Evolutionary conservation across 768 basidiomycete genomes (phyloP).

Genomic region (Trametes coccinea): DNA sequence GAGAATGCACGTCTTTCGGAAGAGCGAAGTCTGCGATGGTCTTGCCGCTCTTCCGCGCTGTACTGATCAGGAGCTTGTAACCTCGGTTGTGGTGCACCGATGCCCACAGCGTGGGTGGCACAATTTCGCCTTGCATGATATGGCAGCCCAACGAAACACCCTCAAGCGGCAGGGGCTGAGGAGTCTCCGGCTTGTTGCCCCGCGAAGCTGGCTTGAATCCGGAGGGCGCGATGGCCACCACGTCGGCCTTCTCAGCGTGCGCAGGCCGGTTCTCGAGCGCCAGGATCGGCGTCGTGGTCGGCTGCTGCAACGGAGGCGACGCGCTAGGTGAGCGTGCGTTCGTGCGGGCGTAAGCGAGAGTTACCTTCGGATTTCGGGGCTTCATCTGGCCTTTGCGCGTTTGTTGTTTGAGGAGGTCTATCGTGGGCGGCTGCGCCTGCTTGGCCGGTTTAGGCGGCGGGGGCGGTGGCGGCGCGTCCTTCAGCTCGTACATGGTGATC

Average conservation of each 20-base stretch:
- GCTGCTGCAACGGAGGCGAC: neutral
- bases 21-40: neutral
- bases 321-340: too few species aligned
- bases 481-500: conserved; percentile 5
- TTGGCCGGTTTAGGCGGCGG: neutral
- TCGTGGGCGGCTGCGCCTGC: neutral
- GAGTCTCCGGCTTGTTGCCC: neutral
- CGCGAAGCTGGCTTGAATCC: neutral
- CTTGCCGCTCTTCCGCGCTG: neutral
- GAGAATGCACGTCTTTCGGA: neutral
- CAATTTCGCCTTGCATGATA: neutral
- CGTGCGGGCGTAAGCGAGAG: neutral
- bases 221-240: neutral
- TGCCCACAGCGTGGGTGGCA: neutral
- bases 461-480: neutral
- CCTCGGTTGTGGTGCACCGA: neutral
- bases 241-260: neutral
- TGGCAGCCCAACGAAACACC: conserved; percentile 13
- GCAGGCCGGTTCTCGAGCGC: neutral
- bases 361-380: conserved; percentile 1
- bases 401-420: conserved; percentile 6
- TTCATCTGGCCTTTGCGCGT: conserved; percentile 4
- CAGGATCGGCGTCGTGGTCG: neutral
- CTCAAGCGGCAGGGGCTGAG: conserved; percentile 1
- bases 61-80: neutral